Conservation (phyloP, 1,284 basidiomycete species). For the Earliella scabrosa region DNA sequence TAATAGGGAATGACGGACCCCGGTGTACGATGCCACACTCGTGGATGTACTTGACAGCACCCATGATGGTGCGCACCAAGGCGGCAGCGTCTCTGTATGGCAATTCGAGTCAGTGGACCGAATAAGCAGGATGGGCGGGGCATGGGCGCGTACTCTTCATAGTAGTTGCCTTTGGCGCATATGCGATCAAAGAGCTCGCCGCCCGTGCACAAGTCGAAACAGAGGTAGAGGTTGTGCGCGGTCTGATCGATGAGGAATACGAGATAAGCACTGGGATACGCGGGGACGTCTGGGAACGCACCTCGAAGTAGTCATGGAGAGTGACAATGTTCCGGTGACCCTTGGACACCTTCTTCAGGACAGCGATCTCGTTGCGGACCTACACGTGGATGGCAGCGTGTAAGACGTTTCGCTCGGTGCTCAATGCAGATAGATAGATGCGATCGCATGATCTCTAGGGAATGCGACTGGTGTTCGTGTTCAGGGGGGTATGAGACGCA, state of each 20-base stretch:
- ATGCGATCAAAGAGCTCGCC: slow-evolving; percentile 99
- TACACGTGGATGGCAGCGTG: slow-evolving; percentile 34
- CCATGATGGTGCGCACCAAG: slow-evolving; percentile 87
- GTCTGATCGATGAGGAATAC: slow-evolving; percentile 53
- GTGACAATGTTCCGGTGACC: slow-evolving; percentile 90
- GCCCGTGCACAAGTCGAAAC: slow-evolving; percentile 96
- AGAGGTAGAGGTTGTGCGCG: slow-evolving; percentile 92
- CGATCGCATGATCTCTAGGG: slow-evolving; percentile 21
- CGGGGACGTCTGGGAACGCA: slow-evolving; percentile 34
- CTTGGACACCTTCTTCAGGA: slow-evolving; percentile 93
- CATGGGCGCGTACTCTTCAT: slow-evolving; percentile 75
- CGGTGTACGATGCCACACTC: slow-evolving; percentile 95
- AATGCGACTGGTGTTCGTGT: neutral
- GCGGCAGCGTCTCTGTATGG: slow-evolving; percentile 83
- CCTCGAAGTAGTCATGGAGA: slow-evolving; percentile 97
- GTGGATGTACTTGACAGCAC: slow-evolving; percentile 92
- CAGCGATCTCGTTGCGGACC: slow-evolving; percentile 97
- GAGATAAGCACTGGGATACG: neutral
- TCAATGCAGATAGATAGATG: slow-evolving; percentile 2
- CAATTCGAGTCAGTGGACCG: neutral
- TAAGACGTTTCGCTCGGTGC: slow-evolving; percentile 5
- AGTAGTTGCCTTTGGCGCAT: slow-evolving; percentile 97
- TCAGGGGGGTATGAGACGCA: slow-evolving; percentile 37
- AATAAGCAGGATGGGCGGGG: slow-evolving; percentile 1
- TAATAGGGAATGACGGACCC: slow-evolving; percentile 47